Evolutionary conservation across 768 basidiomycete genomes (phyloP).

Genomic region (Amanita jacksonii): DNA sequence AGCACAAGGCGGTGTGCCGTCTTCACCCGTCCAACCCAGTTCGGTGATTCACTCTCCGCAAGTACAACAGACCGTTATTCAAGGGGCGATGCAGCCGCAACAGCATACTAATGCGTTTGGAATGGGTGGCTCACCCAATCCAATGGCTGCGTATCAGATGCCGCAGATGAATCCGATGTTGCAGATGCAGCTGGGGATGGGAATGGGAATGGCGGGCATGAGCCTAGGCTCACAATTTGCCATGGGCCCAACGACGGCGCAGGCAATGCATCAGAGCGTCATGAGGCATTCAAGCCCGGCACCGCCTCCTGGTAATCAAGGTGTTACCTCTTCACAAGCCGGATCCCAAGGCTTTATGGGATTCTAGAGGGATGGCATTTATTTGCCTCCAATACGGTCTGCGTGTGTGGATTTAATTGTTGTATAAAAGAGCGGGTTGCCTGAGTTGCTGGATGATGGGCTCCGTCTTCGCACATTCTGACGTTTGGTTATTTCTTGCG

Average conservation of each 20-base stretch:
- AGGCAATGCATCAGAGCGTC: constrained; percentile 79
- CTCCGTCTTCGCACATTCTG: neutral
- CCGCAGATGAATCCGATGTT: constrained; percentile 55
- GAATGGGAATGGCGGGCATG: constrained; percentile 39
- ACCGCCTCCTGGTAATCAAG: constrained; percentile 18
- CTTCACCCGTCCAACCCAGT: constrained; percentile 30
- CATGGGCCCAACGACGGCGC: constrained; percentile 36
- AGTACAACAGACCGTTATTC: constrained; percentile 21
- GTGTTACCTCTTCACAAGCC: constrained; percentile 19
- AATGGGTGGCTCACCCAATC: constrained; percentile 36
- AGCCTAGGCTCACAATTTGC: constrained; percentile 42
- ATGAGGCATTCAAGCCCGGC: constrained; percentile 75
- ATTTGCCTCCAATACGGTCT: no score
- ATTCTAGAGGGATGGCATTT: constrained; percentile 2
- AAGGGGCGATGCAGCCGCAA: constrained; percentile 22
- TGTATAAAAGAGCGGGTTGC: constrained; percentile 2
- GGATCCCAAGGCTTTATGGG: constrained; percentile 18
- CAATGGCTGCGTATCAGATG: constrained; percentile 42
- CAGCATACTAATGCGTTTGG: constrained; percentile 33
- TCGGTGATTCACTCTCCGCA: constrained; percentile 32
- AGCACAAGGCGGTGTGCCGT: constrained; percentile 22
- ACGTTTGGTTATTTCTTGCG: constrained; percentile 1
- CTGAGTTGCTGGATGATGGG: constrained; percentile 1
- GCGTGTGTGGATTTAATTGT: constrained; percentile 3
- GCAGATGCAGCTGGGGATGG: constrained; percentile 50